Base-by-base conservation (phyloP, 2,329 filamentous ascomycete genomes). In the Colletotrichum sp. region DNA sequence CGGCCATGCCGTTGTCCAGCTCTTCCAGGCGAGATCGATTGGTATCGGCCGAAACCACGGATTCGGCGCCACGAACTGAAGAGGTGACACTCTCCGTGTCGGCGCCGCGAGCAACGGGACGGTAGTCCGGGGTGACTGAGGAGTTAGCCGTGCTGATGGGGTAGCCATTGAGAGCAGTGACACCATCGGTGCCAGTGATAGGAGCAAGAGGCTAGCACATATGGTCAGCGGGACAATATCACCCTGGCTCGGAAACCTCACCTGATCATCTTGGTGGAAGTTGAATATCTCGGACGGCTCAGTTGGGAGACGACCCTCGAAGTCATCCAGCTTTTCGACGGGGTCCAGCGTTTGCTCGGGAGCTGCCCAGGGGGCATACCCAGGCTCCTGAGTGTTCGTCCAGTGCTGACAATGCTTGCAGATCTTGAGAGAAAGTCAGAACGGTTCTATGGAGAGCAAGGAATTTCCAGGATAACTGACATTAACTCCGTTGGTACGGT, bases 391-490 rank as follows among this genome's bases (percentile, higher is more conserved):
- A 1, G 80, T 82, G 36, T 84, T 82, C 0, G 72, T 79, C 85
- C 85, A 87, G 5, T 82, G 84, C 12, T 79, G 80, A 69, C 85
- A 87, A 70, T 79, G 77, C 55, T 75, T 79, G 76, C 85, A 87
- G 44, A 78, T 78, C 85, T 87, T 6, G 2, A 8, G 3, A 21
- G 28, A n/a, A 24, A 2, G 16, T 71, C 6, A 65, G 34, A 52
- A 13, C 2, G n/a, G n/a, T 7, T 55, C n/a, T 18, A 28, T 16
- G 21, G 21, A 6, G 4, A n/a, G 21, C 15, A 15, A 49, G 44
- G n/a, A 13, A 52, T 21, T 21, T 52, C 10, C 44, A 52, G 44
- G 10, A 28, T 3, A 8, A 78, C 84, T 79, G 71, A 86, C 85
- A 24, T 78, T 78, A 5, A 82, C 80, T 2, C 81, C 83, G 6